phyloP scores from a whole-genome alignment of 2,329 filamentous ascomycete species.

The Xylariaceae sp. region DNA sequence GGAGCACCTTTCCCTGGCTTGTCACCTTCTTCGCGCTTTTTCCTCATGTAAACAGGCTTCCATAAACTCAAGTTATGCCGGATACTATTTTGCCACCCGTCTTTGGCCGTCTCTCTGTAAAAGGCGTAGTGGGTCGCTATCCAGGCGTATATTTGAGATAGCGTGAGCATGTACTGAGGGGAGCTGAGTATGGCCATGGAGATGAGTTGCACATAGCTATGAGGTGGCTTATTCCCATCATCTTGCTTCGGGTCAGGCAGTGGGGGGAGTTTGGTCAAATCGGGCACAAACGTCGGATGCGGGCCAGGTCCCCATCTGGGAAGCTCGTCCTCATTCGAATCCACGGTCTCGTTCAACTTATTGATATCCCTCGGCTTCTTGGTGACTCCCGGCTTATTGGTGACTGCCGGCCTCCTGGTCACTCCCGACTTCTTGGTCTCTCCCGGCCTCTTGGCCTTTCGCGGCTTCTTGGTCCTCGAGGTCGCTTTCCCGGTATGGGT shows the following conservation, averaged over 20 bases:
- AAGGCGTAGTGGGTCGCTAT: constrained; percentile 93
- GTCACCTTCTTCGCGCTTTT: constrained; percentile 93
- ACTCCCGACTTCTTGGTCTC: too few relatives aligned
- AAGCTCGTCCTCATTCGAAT: too few relatives aligned
- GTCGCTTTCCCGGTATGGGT: constrained; percentile 53
- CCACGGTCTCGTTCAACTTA: too few relatives aligned
- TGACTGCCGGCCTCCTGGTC: too few relatives aligned
- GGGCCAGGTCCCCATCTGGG: too few relatives aligned
- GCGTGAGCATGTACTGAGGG: constrained; percentile 73
- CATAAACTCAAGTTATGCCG: constrained; percentile 95
- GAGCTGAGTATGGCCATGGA: constrained; percentile 94
- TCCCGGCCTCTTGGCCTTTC: too few relatives aligned
- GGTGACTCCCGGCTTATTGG: too few relatives aligned
- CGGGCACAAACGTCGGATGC: too few relatives aligned
- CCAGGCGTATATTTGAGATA: constrained; percentile 98
- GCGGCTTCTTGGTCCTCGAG: too few relatives aligned
- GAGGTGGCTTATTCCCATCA: constrained; percentile 80
- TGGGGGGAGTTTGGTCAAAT: too few relatives aligned
- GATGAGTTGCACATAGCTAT: constrained; percentile 92
- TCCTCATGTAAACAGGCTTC: constrained; percentile 94
- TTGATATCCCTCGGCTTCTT: too few relatives aligned
- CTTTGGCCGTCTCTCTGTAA: constrained; percentile 76
- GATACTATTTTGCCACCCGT: constrained; percentile 98
- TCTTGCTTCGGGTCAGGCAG: constrained; percentile 70
- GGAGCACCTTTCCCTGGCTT: constrained; percentile 97